Evolutionary conservation across 192 early-diverging fungal species (phyloP), one percentile per base, ranked within the genome.

Genomic region (Chytriomyces confervae): DNA sequence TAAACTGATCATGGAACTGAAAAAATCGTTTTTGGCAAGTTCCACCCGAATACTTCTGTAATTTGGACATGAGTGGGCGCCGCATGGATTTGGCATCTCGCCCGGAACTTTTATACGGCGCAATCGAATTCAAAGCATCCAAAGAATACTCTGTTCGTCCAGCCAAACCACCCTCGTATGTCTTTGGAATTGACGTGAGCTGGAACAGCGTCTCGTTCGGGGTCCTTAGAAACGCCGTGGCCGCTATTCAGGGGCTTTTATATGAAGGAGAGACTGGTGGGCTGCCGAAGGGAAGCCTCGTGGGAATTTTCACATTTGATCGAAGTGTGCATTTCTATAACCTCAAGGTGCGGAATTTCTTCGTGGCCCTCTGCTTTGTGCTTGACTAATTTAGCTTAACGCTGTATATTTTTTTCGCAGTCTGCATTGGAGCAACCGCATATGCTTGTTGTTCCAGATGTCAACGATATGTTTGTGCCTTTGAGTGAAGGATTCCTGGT

Each of bases 161-260:
- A 5, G 92, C 97, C 0, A 73, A 77, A 48, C 91, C 95, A 8
- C 81, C 91, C 5, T 87, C 90, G 3, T 93, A 94, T 79, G 86
- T 99, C 45, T 96, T 98, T 92, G 95, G 93, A 6, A 94, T 99
- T 62, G 97, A 99, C 86, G 96, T 99, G 23, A 94, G 95, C 3
- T 94, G 91, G 90, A 93, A 85, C 71, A 86, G 95, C 1, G 86
- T 96, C 11, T 92, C 95, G 77, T 94, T 88, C 64, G 96, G 97
- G 9, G 87, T 97, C 90, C 84, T 98, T 44, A 80, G 77, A 6
- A 79, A 86, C 72, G 87, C 89, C 47, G 91, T 92, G 5, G 75
- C 89, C 23, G 86, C 92, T 0, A 85, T 99, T 66, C 88, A 87
- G 66, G 80, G 87, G 36, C 85, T 92, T 4, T 76, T 98, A 10